phyloP scores from a whole-genome alignment of 495 filamentous ascomycete species.

The Podospora bellae-mahoneyi region DNA sequence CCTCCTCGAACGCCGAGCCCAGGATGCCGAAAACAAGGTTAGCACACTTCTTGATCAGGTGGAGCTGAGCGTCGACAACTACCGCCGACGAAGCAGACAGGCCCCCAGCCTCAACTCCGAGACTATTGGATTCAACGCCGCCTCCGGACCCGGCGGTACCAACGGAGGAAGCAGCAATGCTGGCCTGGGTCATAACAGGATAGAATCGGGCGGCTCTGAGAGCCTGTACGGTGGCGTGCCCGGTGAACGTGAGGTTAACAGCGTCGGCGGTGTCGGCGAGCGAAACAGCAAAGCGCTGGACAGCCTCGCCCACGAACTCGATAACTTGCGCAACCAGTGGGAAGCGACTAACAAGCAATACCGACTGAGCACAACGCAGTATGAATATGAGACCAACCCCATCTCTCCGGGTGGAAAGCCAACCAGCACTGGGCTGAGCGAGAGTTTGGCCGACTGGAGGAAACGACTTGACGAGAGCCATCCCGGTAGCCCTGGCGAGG shows the following conservation, averaged over 20 bases:
- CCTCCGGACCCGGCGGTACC: neutral
- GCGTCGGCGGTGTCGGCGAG: conserved; percentile 28
- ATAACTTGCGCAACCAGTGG: conserved; percentile 85
- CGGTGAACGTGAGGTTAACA: neutral
- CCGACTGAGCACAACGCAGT: conserved; percentile 69
- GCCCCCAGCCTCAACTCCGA: conserved; percentile 34
- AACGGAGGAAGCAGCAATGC: neutral
- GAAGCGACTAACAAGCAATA: conserved; percentile 94
- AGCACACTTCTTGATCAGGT: conserved; percentile 91
- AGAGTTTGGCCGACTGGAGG: conserved; percentile 71
- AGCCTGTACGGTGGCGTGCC: conserved; percentile 42
- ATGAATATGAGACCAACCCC: conserved; percentile 69
- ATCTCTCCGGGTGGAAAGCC: conserved; percentile 51
- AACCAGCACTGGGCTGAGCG: conserved; percentile 52
- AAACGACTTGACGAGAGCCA: conserved; percentile 59
- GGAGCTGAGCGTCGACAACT: conserved; percentile 88
- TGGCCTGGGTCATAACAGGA: conserved; percentile 48
- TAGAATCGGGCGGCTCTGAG: conserved; percentile 56
- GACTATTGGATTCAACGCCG: conserved; percentile 5
- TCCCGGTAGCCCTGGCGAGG: conserved; percentile 19
- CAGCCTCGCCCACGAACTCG: conserved; percentile 85
- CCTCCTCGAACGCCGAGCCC: conserved; percentile 72
- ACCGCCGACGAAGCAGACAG: conserved; percentile 64
- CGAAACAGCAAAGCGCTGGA: conserved; percentile 86
- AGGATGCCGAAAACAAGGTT: conserved; percentile 90